Evolutionary conservation across 1,139 yeast genomes (phyloP).

Genomic region (Scheffersomyces titani): DNA sequence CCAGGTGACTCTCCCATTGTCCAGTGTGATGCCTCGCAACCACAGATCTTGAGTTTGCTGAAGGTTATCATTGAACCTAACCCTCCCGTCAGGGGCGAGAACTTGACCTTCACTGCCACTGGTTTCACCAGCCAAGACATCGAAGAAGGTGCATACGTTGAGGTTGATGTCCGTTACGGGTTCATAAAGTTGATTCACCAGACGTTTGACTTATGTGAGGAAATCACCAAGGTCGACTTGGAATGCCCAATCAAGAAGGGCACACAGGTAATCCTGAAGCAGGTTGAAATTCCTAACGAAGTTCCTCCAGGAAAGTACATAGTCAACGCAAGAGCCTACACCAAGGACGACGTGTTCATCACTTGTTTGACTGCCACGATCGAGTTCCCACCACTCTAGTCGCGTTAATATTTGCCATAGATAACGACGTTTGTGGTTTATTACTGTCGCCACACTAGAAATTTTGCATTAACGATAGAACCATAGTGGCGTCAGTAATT

Average conservation of each 20-base stretch:
- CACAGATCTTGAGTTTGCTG: slow-evolving; percentile 65
- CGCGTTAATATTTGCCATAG: neutral
- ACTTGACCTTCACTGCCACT: slow-evolving; percentile 73
- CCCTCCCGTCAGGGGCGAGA: slow-evolving; percentile 83
- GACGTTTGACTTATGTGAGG: slow-evolving; percentile 88
- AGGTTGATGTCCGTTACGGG: slow-evolving; percentile 90
- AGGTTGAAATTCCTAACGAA: slow-evolving; percentile 83
- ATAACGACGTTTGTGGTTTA: neutral
- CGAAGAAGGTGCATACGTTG: slow-evolving; percentile 86
- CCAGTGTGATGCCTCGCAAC: slow-evolving; percentile 65
- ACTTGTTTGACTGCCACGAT: slow-evolving; percentile 86
- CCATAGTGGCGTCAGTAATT: neutral
- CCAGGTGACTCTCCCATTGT: slow-evolving; percentile 89
- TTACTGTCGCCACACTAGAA: neutral
- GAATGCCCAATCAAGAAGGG: slow-evolving; percentile 82
- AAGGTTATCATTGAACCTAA: slow-evolving; percentile 70
- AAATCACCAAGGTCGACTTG: slow-evolving; percentile 76
- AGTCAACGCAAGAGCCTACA: slow-evolving; percentile 87
- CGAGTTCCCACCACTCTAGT: slow-evolving; percentile 46
- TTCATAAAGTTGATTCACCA: slow-evolving; percentile 83
- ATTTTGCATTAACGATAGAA: neutral
- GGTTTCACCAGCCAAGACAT: slow-evolving; percentile 62
- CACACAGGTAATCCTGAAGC: slow-evolving; percentile 60
- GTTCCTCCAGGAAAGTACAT: slow-evolving; percentile 94
- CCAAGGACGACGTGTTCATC: slow-evolving; percentile 74